Base-by-base conservation (phyloP, 805 yeast genomes). In the Candida jianshihensis region DNA sequence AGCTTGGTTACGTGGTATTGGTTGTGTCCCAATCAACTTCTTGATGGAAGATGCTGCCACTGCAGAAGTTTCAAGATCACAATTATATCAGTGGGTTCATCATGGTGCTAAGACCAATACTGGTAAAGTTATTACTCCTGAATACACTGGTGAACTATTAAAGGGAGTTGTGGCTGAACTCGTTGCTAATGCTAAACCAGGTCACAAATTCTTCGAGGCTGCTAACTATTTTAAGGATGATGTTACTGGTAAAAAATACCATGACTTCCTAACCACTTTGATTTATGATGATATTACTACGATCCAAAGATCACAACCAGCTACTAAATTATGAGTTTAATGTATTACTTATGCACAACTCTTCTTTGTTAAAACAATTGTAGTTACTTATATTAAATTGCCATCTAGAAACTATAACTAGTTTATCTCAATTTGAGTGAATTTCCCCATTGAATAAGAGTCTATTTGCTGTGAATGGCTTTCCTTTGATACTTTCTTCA, bases 11-110 rank as follows among this genome's bases (percentile, higher is more conserved):
- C 71, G 88, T 57, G 87, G 87, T 41, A 64, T 78, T 36, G 94
- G 94, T 13, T 83, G 92, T 70, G 89, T 81, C 42, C 90, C 94
- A 47, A 83, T 83, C 59, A 82, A 83, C 66, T 75, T 77, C 58
- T 68, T 83, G 60, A 83, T 83, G 94, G 94, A 83, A 62, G 94
- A 83, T 60, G 94, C 94, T 20, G 92, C 92, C 24, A 83, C 94
- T 34, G 90, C 92, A 28, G 94, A 83, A 61, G 94, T 83, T 27
- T 79, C 89, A 26, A 73, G 92, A 64, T 72, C 87, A 42, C 90
- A 82, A 62, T 67, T 83, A 48, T 79, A 79, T 70, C 87, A 85
- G 56, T 83, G 94, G 94, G 83, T 78, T 41, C 80, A 77, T 40
- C 89, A 83, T 56, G 74, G 75, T 31, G 81, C 76, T 31, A 62